Percentiles rank a stretch among this genome's conserved stretches.
Evolutionary conservation across 768 basidiomycete genomes (phyloP).

Genomic region (Thelephora aurantiotincta): DNA sequence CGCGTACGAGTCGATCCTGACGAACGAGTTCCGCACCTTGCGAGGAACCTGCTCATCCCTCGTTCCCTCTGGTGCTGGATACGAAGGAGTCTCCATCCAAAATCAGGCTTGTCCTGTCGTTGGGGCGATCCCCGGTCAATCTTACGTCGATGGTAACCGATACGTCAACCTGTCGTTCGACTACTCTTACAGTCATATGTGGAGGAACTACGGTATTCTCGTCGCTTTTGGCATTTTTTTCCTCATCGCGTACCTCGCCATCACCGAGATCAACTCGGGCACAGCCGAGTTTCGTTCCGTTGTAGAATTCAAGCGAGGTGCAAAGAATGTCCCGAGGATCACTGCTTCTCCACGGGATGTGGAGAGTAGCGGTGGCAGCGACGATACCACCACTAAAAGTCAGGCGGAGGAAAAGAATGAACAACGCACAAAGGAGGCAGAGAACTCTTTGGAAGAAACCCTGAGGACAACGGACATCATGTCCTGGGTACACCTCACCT

Average conservation of each 20-base stretch:
- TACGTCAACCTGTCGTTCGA: constrained; percentile 35
- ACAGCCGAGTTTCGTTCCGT: constrained; percentile 25
- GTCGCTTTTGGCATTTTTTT: constrained; percentile 51
- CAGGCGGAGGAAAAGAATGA: not conserved
- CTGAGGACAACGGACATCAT: constrained; percentile 40
- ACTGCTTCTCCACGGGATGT: not conserved
- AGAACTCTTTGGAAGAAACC: constrained; percentile 3
- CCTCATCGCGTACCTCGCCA: constrained; percentile 29
- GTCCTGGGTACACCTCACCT: constrained; percentile 65
- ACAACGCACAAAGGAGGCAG: constrained; percentile 3
- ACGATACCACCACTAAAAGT: not conserved
- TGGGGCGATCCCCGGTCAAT: constrained; percentile 47
- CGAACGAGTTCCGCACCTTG: constrained; percentile 70
- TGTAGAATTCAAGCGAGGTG: constrained; percentile 53
- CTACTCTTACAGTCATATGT: constrained; percentile 31
- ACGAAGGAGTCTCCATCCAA: constrained; percentile 34
- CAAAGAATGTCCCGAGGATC: constrained; percentile 12
- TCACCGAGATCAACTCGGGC: constrained; percentile 39
- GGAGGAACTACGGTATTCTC: constrained; percentile 58
- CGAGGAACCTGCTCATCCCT: constrained; percentile 45
- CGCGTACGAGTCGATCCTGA: constrained; percentile 61
- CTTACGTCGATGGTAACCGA: constrained; percentile 39
- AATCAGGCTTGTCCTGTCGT: constrained; percentile 71
- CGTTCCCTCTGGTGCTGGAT: constrained; percentile 49
- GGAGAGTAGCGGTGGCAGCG: not conserved